phyloP scores from a whole-genome alignment of 163 green algal species.

The Volvox carteri region DNA sequence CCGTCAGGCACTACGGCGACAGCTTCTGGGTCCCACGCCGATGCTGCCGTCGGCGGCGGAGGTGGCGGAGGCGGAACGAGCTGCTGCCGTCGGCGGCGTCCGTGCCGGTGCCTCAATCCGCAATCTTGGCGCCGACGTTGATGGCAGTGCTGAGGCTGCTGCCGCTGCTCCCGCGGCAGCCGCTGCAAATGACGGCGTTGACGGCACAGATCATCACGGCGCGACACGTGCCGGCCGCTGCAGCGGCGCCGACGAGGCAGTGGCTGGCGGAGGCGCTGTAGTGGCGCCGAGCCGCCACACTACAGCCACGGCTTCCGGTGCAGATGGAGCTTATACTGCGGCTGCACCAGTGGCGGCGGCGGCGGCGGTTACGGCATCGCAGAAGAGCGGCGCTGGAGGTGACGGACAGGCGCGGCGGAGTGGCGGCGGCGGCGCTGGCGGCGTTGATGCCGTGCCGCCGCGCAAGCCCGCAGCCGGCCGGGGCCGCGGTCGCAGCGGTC shows the following conservation, averaged over 20 bases:
- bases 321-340: too few relatives aligned
- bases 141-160: neutral
- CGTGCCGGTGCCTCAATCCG: neutral
- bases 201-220: too few relatives aligned
- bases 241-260: neutral
- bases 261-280: neutral
- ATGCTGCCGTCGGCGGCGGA: neutral
- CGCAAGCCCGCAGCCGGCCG: neutral
- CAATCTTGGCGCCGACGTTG: neutral
- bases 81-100: neutral
- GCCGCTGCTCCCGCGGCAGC: neutral
- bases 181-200: neutral
- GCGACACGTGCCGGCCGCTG: neutral
- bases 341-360: too few relatives aligned
- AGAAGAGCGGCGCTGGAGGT: too few relatives aligned
- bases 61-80: neutral
- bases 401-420: too few relatives aligned
- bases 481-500: neutral
- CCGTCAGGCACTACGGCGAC: neutral
- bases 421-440: neutral
- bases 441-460: neutral
- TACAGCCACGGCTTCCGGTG: too few relatives aligned
- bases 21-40: neutral
- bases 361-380: too few relatives aligned
- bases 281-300: too few relatives aligned